Evolutionary conservation across 2,329 filamentous ascomycete genomes (phyloP), one percentile per base, ranked within the genome.

Genomic region (Apiospora phragmitis): DNA sequence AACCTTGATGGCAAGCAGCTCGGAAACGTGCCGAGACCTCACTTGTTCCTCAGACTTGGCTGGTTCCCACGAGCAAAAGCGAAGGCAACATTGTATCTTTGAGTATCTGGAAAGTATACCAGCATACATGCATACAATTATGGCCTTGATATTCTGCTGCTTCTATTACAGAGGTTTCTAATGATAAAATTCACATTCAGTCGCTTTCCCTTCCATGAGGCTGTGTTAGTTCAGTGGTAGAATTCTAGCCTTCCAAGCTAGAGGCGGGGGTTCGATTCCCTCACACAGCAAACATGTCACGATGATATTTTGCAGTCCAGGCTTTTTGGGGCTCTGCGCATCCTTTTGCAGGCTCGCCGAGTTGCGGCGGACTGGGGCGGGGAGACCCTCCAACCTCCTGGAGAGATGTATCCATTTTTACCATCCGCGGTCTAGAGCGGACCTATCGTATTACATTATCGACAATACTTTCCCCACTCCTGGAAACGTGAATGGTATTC

Each of bases 201-300:
- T 21, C 18, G 41, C 3, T 41, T 41, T 41, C 38, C n/a, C n/a
- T n/a, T n/a, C 14, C 42, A 45, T 8, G 4, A 32, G 16, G 55
- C 55, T 62, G 55, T 62, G 55, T 62, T 62, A 62, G 55, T 38
- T 62, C 55, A 62, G 55, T 62, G 55, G 55, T 62, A 62, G 55
- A 62, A 62, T 62, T 62, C 55, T 38, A 62, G 55, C 55, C 55
- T 62, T 62, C 55, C 55, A 62, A 62, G 55, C 55, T 62, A 38
- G 55, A 62, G 32, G 32, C 55, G 55, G 55, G 55, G 55, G 55
- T 62, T 62, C 55, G 55, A 62, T 62, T 62, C 55, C 55, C 55
- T 62, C 55, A 62, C 55, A 62, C 55, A 62, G 55, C 55, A 62
- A 62, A 5, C n/a, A 2, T 2, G 4, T 38, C 18, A n/a, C 32